Evolutionary conservation across 768 basidiomycete species (phyloP), one percentile per base, ranked within the genome.

Genomic region (Mycena olivaceomarginata): DNA sequence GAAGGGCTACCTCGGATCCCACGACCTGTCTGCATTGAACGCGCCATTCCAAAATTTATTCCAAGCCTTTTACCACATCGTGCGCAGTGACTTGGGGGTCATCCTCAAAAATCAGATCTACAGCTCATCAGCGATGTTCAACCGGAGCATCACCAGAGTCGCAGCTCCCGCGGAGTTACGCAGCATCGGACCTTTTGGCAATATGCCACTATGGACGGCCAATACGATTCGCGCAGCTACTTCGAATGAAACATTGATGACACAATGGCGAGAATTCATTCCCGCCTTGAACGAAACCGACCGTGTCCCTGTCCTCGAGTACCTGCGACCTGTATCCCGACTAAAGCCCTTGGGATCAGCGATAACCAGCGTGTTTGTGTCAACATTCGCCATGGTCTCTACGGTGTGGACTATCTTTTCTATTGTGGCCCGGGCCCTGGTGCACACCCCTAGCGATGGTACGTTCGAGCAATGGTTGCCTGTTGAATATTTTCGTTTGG

Each of bases 31-130:
- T 63, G 62, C 40, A n/a, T 63, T 63, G 62, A 10, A 63, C 2
- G 11, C 18, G 0, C 5, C 62, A n/a, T 63, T 63, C 40, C 40
- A n/a, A 41, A 63, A 63, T 43, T 8, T 63, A n/a, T 63, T 63
- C 5, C 62, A 63, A 43, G 62, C 12, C 62, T 11, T 13, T n/a
- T 63, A 63, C 11, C 62, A 63, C 20, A 40, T 63, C 12, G 40
- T 63, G 20, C 62, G 62, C 40, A 1, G 40, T 7, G 62, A 63
- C 40, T 40, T 63, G 40, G 62, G 62, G 10, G 62, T 63, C 40
- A 63, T 63, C 39, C 62, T 41, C 40, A 9, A n/a, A n/a, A 63
- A 63, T 63, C 62, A 63, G 39, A 63, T 63, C n/a, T 7, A 63
- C 39, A 63, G 20, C 18, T 63, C 62, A 6, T 40, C 62, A 1